Conservation (phyloP, 495 filamentous ascomycete genomes). For the Thermothielavioides terrestris region DNA sequence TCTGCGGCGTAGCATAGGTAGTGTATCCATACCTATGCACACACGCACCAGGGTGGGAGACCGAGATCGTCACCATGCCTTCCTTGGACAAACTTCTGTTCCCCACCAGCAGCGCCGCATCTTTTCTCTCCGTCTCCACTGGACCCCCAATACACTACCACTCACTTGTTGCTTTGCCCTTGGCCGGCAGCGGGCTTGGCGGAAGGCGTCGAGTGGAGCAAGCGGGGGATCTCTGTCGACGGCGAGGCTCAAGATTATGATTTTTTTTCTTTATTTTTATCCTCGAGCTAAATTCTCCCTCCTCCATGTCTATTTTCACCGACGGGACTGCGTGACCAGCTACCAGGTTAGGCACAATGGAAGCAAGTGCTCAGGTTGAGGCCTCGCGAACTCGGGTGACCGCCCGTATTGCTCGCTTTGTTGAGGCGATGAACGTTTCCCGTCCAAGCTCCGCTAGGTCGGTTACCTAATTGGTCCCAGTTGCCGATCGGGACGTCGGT, state of each 20-base stretch:
- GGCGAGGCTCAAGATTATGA: not conserved
- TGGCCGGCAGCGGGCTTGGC: not conserved
- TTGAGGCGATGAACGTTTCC: not conserved
- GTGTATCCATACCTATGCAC: too few relatives aligned
- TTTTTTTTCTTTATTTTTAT: constrained; percentile 2
- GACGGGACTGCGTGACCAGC: not conserved
- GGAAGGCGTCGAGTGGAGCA: not conserved
- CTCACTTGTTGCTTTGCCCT: constrained; percentile 7
- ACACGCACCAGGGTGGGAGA: not conserved
- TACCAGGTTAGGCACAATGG: too few relatives aligned
- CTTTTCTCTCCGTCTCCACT: not conserved
- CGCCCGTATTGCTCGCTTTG: constrained; percentile 16
- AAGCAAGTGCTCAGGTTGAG: not conserved
- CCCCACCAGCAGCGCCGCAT: constrained; percentile 6
- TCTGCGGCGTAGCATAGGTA: not conserved
- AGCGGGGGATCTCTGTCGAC: not conserved
- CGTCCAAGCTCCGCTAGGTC: constrained; percentile 1
- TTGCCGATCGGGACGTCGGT: constrained; percentile 2
- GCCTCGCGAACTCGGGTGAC: not conserved
- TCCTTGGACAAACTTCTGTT: not conserved
- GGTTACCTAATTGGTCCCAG: constrained; percentile 11
- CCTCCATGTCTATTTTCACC: not conserved
- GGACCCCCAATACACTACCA: too few relatives aligned
- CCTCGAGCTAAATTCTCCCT: not conserved
- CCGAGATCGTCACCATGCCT: constrained; percentile 4